phyloP scores from a whole-genome alignment of 1,139 yeast genomes.

The Hemisphaericaspora xylofermentans region DNA sequence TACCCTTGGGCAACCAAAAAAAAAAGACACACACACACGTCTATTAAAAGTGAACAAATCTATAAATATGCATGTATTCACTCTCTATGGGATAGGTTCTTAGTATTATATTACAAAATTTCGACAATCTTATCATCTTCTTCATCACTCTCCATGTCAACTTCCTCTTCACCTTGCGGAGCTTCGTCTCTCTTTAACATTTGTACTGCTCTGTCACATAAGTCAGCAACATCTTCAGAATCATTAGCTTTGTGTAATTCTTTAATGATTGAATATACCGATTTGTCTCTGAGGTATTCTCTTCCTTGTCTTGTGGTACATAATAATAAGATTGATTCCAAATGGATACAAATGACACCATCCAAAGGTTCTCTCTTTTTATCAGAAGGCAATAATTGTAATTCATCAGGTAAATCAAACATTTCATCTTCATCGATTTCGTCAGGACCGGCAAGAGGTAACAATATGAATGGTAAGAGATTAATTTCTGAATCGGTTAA shows the following conservation, averaged over 20 bases:
- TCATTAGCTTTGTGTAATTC: slow-evolving; percentile 74
- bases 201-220: slow-evolving; percentile 76
- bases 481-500: slow-evolving; percentile 65
- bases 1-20: background rate
- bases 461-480: slow-evolving; percentile 73
- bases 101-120: slow-evolving; percentile 30
- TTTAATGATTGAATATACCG: slow-evolving; percentile 80
- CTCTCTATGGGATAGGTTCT: background rate
- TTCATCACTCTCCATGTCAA: slow-evolving; percentile 26
- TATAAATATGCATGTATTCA: background rate
- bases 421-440: slow-evolving; percentile 79
- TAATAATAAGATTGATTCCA: slow-evolving; percentile 73
- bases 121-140: slow-evolving; percentile 53
- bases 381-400: slow-evolving; percentile 76
- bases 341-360: slow-evolving; percentile 65
- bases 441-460: slow-evolving; percentile 85
- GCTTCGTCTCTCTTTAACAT: slow-evolving; percentile 91
- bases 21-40: background rate
- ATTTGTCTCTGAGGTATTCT: slow-evolving; percentile 70
- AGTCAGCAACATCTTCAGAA: slow-evolving; percentile 64
- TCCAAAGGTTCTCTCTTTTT: slow-evolving; percentile 72
- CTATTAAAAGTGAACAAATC: background rate
- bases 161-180: slow-evolving; percentile 27
- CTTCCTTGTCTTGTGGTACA: slow-evolving; percentile 75
- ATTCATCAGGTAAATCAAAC: slow-evolving; percentile 84